Conservation (phyloP, 164 flowering plant species). For the Malania oleifera region DNA sequence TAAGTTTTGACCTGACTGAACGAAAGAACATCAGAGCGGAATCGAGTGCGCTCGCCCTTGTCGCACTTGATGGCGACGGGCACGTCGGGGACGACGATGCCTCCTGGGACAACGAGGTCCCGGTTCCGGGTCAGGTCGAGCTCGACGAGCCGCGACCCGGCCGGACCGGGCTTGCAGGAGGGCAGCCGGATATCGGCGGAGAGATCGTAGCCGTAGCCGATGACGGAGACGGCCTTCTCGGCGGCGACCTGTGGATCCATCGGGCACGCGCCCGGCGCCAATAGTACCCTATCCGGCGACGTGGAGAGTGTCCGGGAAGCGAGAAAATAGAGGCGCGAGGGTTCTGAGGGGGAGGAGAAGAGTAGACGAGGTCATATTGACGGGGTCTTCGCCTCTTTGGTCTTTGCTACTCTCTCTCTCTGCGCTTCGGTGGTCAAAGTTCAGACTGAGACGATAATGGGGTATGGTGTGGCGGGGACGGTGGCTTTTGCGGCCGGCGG, state of each 20-base stretch:
- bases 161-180: slow-evolving; percentile 52
- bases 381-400: too few species aligned
- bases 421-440: too few species aligned
- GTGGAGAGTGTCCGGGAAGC: too few species aligned
- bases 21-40: slow-evolving; percentile 73
- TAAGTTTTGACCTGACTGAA: slow-evolving; percentile 63
- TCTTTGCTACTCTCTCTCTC: too few species aligned
- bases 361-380: too few species aligned
- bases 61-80: slow-evolving; percentile 61
- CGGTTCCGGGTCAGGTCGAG: slow-evolving; percentile 32
- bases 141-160: slow-evolving; percentile 52
- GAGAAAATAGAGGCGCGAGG: too few species aligned
- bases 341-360: too few species aligned
- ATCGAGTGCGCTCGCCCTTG: slow-evolving; percentile 83
- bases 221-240: slow-evolving; percentile 64
- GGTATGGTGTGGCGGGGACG: too few species aligned
- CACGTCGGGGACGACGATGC: slow-evolving; percentile 54
- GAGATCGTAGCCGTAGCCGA: slow-evolving; percentile 76
- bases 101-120: slow-evolving; percentile 67
- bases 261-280: background rate
- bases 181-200: slow-evolving; percentile 48
- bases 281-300: too few species aligned
- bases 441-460: too few species aligned
- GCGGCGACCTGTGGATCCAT: slow-evolving; percentile 56
- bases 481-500: too few species aligned